A percentile compares a stretch with the other conserved stretches of the same genome.
Conservation (phyloP, 2,329 filamentous ascomycete genomes). For the Sarocladiaceae sp. region DNA sequence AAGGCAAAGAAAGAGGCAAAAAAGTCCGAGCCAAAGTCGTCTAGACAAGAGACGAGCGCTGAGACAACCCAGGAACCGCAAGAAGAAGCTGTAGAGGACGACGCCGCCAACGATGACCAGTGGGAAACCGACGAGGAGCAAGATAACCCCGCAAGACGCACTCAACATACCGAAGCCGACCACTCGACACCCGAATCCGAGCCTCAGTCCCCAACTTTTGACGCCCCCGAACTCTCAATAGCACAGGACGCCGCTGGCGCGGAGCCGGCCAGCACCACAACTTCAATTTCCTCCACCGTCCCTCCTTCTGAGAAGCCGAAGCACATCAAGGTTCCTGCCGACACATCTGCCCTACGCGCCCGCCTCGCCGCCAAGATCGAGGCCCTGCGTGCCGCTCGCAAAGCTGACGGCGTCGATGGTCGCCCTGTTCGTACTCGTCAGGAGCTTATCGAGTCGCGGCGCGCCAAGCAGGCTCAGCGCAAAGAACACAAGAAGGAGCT, state of each 20-base stretch:
- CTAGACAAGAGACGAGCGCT: slow-evolving; percentile 13
- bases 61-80: slow-evolving; percentile 10
- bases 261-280: slow-evolving; percentile 52
- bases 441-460: slow-evolving; percentile 83
- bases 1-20: slow-evolving; percentile 30
- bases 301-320: slow-evolving; percentile 56
- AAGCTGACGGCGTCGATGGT: slow-evolving; percentile 78
- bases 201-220: slow-evolving; percentile 47
- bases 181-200: slow-evolving; percentile 40
- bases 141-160: slow-evolving; percentile 4
- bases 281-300: slow-evolving; percentile 63
- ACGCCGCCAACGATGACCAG: slow-evolving; percentile 11
- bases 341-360: slow-evolving; percentile 68
- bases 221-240: slow-evolving; percentile 40
- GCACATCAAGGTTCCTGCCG: slow-evolving; percentile 60
- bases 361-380: slow-evolving; percentile 80
- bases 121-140: slow-evolving; percentile 8
- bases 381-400: slow-evolving; percentile 74
- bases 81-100: slow-evolving; percentile 9
- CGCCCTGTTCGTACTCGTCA: slow-evolving; percentile 74
- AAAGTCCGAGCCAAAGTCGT: slow-evolving; percentile 21
- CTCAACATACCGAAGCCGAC: not conserved
- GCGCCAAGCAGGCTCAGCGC: slow-evolving; percentile 79
- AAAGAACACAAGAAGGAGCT: slow-evolving; percentile 86
- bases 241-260: slow-evolving; percentile 27